Conservation (phyloP, 2,329 filamentous ascomycete genomes). For the Cladosporium sp. region DNA sequence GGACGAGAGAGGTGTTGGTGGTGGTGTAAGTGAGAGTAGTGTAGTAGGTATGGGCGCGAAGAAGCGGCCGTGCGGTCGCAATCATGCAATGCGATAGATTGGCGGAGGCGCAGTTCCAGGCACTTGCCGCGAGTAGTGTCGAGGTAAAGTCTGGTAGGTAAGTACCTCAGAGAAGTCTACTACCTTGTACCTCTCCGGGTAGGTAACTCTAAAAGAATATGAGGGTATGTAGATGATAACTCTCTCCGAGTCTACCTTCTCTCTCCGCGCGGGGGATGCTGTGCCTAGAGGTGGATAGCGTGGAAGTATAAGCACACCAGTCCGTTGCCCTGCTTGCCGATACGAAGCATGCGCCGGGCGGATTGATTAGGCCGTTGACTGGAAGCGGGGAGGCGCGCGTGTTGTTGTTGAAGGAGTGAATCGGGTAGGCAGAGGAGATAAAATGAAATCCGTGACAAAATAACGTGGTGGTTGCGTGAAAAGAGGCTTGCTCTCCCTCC, state of each 20-base stretch:
- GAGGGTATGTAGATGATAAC: too few relatives aligned
- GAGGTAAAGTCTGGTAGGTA: too few relatives aligned
- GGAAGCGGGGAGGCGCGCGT: neutral
- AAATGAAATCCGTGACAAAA: too few relatives aligned
- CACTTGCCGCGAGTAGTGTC: conserved; percentile 10
- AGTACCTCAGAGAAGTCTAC: too few relatives aligned
- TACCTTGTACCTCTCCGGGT: too few relatives aligned
- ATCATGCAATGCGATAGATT: neutral
- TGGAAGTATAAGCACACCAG: conserved; percentile 2
- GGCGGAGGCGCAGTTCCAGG: conserved; percentile 7
- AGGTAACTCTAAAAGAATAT: too few relatives aligned
- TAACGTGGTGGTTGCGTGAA: too few relatives aligned
- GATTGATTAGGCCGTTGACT: too few relatives aligned
- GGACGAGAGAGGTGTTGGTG: neutral
- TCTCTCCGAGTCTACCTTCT: neutral
- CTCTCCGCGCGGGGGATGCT: neutral
- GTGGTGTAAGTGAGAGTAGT: neutral
- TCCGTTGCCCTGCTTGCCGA: neutral
- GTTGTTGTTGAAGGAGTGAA: neutral
- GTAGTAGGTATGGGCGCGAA: too few relatives aligned
- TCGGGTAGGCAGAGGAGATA: too few relatives aligned
- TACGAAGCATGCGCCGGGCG: conserved; percentile 8
- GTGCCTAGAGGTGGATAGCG: neutral
- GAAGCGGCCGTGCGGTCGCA: too few relatives aligned
- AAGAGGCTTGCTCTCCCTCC: too few relatives aligned